phyloP scores from a whole-genome alignment of 345 rosid genomes.

The Bruguiera gymnorhiza region DNA sequence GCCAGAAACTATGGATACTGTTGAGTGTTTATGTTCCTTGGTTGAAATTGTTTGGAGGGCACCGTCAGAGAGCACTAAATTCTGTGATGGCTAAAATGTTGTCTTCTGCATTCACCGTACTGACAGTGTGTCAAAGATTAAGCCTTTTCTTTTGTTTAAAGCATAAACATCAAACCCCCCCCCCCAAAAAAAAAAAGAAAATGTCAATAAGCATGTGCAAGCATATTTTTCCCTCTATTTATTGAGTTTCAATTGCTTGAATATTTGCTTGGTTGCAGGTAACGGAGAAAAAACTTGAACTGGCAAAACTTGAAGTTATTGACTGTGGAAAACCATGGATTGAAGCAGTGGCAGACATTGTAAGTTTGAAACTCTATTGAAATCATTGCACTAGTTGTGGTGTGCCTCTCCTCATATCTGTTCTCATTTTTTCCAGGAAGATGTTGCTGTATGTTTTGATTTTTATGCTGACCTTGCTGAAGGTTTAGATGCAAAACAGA shows the following conservation, averaged over 20 bases:
- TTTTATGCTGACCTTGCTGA: conserved; percentile 96
- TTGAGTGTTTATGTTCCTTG: too few species aligned
- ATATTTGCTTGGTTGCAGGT: conserved; percentile 42
- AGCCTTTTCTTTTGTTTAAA: too few species aligned
- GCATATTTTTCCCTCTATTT: not conserved
- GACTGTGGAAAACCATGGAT: conserved; percentile 94
- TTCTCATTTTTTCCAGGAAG: conserved; percentile 61
- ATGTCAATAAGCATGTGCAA: too few species aligned
- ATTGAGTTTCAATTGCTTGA: not conserved
- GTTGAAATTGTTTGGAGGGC: not conserved
- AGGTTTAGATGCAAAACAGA: conserved; percentile 86
- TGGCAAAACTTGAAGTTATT: conserved; percentile 81
- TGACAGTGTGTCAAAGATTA: too few species aligned
- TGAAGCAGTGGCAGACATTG: conserved; percentile 95
- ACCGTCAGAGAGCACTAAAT: not conserved
- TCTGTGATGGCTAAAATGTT: not conserved
- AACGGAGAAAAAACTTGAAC: conserved; percentile 65
- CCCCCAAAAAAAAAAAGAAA: too few species aligned
- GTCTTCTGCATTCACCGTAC: too few species aligned
- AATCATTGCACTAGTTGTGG: not conserved
- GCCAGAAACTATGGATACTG: too few species aligned
- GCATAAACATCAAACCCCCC: too few species aligned
- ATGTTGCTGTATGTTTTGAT: conserved; percentile 95
- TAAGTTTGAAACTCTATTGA: conserved; percentile 25
- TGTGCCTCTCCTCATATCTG: conserved; percentile 14